Base-by-base conservation (phyloP, 345 rosid genomes). In the Rhizophora mangle region DNA sequence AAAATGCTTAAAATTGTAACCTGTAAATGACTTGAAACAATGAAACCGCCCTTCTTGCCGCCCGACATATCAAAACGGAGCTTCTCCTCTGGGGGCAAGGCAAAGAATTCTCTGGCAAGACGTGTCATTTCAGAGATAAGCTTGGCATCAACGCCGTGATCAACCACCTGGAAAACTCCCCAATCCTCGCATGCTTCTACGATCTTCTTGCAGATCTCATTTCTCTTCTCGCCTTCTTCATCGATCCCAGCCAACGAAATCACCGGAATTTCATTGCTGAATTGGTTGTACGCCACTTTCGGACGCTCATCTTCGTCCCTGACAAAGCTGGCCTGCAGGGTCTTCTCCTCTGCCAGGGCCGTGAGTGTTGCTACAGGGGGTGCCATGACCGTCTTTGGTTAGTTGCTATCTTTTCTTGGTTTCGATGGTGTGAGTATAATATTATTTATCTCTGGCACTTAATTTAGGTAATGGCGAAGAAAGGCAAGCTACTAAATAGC, bases 251-350 rank as follows among this genome's bases (percentile, higher is more conserved):
- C 74, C 0, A 94, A 76, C 3, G 98, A 94, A 6, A 94, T 91
- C 30, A 95, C 93, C 5, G 97, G 97, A 57, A 95, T 90, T 1
- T 82, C 93, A 34, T 68, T 46, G 82, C 99, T 95, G 73, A 95
- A 95, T 8, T 77, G 30, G 68, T 92, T 87, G 76, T 95, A 92
- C 0, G 96, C 96, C 18, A 87, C 91, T 74, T 84, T 95, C 3
- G 99, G 99, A 0, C 99, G 93, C 81, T 95, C 97, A 39, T 92
- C 99, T 54, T 92, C 96, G 31, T 87, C 97, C 0, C 99, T 82
- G 31, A 95, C 88, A 64, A 95, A 92, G 61, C 84, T 86, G 2
- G 84, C 10, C 55, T 81, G 84, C 26, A 95, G 85, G 34, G 85
- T 84, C 66, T 83, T 84, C 77, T 90, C 93, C 47, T 65, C 84